Evolutionary conservation across 208 protist species (phyloP), one percentile per base, ranked within the genome.

Genomic region (Trypanosoma melophagium): DNA sequence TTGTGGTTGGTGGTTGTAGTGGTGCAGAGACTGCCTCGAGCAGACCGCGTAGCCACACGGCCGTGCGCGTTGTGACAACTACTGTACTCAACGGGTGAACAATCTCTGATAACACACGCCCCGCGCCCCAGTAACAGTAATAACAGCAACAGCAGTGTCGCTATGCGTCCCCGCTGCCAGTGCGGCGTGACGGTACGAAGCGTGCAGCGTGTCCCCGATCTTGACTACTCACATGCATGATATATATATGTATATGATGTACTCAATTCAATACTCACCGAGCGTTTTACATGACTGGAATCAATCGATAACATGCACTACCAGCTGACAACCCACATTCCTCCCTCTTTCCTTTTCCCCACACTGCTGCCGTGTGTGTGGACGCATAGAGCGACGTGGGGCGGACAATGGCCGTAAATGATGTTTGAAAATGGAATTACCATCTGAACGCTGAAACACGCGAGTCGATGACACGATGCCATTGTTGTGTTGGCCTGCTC

Each of bases 371-470:
- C 50, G 47, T n/a, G n/a, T n/a, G n/a, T n/a, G n/a, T n/a, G n/a
- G n/a, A n/a, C n/a, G n/a, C n/a, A n/a, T n/a, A n/a, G n/a, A n/a
- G n/a, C n/a, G n/a, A n/a, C 28, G 28, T 35, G 28, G 28, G 28
- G 5, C 28, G 28, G 28, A 5, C 1, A 35, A 35, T 5, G 28
- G 28, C 28, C 28, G 28, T 5, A 56, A 35, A 60, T 66, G 55
- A 67, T 66, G 51, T 49, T 47, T 59, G 28, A 49, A 69, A 74
- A 57, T 74, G 69, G 69, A 74, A 74, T 74, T 74, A 74, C 69
- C 69, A 69, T 64, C 60, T 57, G 61, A 75, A 62, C 50, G 60
- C 59, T 35, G 67, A 17, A 49, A 14, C 17, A 55, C 67, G 59
- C 67, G 42, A 22, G 28, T 64, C 28, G 67, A 66, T 42, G 67